Evolutionary conservation across 2,329 filamentous ascomycete genomes (phyloP).

Genomic region (Thelonectria rubi): DNA sequence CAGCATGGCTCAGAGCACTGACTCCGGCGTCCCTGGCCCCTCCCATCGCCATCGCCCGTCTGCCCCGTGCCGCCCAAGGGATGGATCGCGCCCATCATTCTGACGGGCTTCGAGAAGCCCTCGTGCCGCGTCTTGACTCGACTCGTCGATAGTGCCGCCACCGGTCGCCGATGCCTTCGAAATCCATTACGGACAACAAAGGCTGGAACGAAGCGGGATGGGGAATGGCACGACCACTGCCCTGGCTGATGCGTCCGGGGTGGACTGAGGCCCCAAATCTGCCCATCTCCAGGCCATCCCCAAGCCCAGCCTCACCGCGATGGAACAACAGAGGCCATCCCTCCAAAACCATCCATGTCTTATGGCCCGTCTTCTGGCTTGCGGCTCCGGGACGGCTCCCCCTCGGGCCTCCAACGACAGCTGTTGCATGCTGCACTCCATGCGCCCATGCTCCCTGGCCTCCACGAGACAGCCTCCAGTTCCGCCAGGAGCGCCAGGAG

Average conservation of each 20-base stretch:
- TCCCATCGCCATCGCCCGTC: constrained; percentile 21
- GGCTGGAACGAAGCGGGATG: constrained; percentile 4
- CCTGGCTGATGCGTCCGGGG: constrained; percentile 15
- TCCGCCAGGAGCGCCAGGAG: constrained; percentile 22
- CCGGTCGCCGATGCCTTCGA: background rate
- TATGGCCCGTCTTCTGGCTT: constrained; percentile 17
- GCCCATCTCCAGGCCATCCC: constrained; percentile 19
- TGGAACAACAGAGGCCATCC: constrained; percentile 13
- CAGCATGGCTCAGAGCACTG: constrained; percentile 19
- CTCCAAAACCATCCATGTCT: constrained; percentile 18
- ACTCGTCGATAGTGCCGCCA: constrained; percentile 11
- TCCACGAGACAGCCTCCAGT: constrained; percentile 25
- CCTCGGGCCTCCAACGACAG: constrained; percentile 9
- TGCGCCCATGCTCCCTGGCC: constrained; percentile 10
- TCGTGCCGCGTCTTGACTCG: constrained; percentile 15
- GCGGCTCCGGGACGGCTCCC: constrained; percentile 36
- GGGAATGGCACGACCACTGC: constrained; percentile 8
- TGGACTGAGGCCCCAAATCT: constrained; percentile 23
- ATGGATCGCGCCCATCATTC: constrained; percentile 40
- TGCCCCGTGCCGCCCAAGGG: constrained; percentile 38
- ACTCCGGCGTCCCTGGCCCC: constrained; percentile 29
- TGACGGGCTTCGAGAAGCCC: constrained; percentile 43
- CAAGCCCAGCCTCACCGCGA: constrained; percentile 23
- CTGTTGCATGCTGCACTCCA: constrained; percentile 21
- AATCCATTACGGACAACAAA: background rate